Conservation (phyloP, 108 stramenopile genomes). For the Licmophora abbreviata region DNA sequence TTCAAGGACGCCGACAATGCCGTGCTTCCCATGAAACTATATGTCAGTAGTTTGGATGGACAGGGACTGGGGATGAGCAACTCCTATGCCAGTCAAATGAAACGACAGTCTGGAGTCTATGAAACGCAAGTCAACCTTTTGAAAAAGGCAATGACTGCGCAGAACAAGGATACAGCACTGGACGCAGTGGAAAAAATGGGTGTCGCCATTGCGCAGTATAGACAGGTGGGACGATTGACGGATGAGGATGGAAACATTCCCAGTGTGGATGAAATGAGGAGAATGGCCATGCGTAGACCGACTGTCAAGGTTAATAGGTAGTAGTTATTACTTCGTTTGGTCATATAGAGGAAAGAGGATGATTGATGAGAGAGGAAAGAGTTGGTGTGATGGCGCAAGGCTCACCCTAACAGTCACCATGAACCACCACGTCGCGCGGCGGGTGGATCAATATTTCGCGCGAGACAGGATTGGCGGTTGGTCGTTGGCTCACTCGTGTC, state of each 20-base stretch:
- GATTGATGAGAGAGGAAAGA: no score
- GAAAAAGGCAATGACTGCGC: constrained; percentile 53
- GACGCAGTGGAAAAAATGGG: constrained; percentile 58
- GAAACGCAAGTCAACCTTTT: constrained; percentile 52
- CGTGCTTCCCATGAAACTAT: constrained; percentile 79
- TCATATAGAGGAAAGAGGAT: no score
- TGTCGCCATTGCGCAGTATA: constrained; percentile 44
- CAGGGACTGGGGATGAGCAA: constrained; percentile 73
- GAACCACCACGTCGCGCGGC: no score
- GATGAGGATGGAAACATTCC: constrained; percentile 85
- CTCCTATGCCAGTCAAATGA: constrained; percentile 73
- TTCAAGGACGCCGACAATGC: constrained; percentile 75
- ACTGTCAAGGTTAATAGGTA: neutral
- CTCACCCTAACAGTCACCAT: no score
- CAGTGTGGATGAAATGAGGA: constrained; percentile 75
- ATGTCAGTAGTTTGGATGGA: constrained; percentile 58
- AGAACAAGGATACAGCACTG: constrained; percentile 43
- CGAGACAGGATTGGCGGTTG: no score
- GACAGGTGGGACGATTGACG: constrained; percentile 46
- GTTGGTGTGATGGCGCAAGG: no score
- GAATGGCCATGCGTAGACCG: constrained; percentile 42
- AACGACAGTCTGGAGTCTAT: constrained; percentile 40
- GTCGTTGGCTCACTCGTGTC: no score
- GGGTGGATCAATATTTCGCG: no score
- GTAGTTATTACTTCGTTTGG: no score